Evolutionary conservation across 768 basidiomycete species (phyloP), one percentile per base, ranked within the genome.

Genomic region (Rubroboletus pulcherrimus): DNA sequence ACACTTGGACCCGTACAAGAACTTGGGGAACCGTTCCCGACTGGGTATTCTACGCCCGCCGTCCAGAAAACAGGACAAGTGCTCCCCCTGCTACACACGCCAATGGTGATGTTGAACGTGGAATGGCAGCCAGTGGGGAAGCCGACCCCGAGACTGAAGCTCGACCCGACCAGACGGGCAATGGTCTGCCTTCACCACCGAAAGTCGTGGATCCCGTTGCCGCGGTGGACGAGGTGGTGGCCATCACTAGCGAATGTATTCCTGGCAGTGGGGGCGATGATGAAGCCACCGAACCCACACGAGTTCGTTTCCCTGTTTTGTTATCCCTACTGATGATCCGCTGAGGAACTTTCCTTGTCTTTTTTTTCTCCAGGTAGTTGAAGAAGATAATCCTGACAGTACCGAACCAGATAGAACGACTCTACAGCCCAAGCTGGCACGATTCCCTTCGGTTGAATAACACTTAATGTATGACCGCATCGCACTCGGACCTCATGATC

Each of bases 41-140:
- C 37, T 83, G 82, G 82, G 55, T 81, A 6, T 53, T 72, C 4
- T 69, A 69, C 52, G 63, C 67, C 1, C 72, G 73, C 11, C 72
- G 70, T 31, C 34, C 60, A 1, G 66, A 63, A 34, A 35, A 48
- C 10, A 30, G 37, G 31, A n/a, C 17, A 3, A 38, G 6, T 15
- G 14, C 24, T 10, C 37, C 53, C 10, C 12, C 37, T 14, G 31
- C 19, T 19, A 5, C 45, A 39, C 21, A 15, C 26, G 17, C 24
- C 17, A 33, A 45, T 1, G 37, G 10, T 34, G 68, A 70, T 43
- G 24, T 72, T 12, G 68, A 72, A 50, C 54, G 19, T 10, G 70
- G 68, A 40, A 29, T 8, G 10, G 45, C 34, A 43, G 42, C 46
- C 30, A 35, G 15, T 14, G 49, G 45, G 35, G 53, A 57, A 51